Evolutionary conservation across 2,329 filamentous ascomycete species (phyloP), one percentile per base, ranked within the genome.

Genomic region (Botrytis pseudocinerea): DNA sequence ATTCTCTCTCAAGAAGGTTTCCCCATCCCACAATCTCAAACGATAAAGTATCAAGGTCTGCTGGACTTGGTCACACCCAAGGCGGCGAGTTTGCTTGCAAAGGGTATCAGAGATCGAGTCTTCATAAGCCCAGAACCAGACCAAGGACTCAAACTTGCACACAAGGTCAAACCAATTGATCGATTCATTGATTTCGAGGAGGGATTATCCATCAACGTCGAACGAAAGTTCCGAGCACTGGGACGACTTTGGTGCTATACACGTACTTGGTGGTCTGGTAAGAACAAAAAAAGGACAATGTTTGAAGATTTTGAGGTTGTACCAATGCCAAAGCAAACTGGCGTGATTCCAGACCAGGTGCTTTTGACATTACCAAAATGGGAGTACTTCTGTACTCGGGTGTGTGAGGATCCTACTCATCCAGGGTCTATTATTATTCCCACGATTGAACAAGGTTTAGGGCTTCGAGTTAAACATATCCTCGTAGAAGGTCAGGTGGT

Each of bases 1-100:
- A 87, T 98, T 16, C 85, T 99, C 40, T 86, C 88, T 25, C 94
- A 97, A 82, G 91, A 89, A 0, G 89, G 89, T 2, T 79, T 89
- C 6, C 75, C 79, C 1, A 84, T 93, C 46, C 83, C 83, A 35
- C 83, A 88, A 42, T 83, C 84, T 0, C 77, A 81, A 0, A 78
- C 79, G 35, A 85, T 84, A 73, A 88, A 86, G 0, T 84, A 87
- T 1, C 78, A 82, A 0, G 78, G 84, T 18, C 82, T 94, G 7
- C 82, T 87, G 1, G 80, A 84, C 6, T 80, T 87, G 8, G 84
- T 96, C 57, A 90, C 90, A 0, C 85, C 85, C 0, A 80, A 86
- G n/a, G 94, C 92, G 1, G 93, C 92, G 0, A 80, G 87, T 4
- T 87, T 98, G 83, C 88, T 99, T 0, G 83, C 93, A 1, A 80